Percentiles rank a stretch among this genome's conserved stretches.
Conservation (phyloP, 805 yeast species). For the Lachancea thermotolerans region DNA sequence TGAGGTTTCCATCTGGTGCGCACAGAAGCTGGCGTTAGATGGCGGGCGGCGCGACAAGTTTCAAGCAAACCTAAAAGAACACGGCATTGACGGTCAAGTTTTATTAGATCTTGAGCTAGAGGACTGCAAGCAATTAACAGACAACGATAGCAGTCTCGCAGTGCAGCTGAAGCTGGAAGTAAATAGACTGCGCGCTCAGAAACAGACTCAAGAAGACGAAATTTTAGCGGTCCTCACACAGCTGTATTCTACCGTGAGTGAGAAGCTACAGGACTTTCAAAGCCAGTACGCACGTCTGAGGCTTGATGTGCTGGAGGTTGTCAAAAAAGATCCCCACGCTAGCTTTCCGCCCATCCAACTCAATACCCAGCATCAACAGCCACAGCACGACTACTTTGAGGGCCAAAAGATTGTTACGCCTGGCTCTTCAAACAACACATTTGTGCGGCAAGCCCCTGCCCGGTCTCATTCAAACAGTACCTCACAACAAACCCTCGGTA, state of each 20-base stretch:
- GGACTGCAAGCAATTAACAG: constrained; percentile 71
- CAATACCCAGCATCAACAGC: constrained; percentile 9
- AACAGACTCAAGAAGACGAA: constrained; percentile 28
- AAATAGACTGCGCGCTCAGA: constrained; percentile 37
- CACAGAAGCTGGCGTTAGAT: constrained; percentile 11
- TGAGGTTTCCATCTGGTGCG: constrained; percentile 25
- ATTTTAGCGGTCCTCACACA: constrained; percentile 25
- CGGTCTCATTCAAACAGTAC: constrained; percentile 6
- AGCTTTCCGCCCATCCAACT: constrained; percentile 4
- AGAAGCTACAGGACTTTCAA: constrained; percentile 28
- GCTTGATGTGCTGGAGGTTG: constrained; percentile 26
- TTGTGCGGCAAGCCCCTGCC: constrained; percentile 1
- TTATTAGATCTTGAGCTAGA: constrained; percentile 61
- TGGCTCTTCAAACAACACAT: constrained; percentile 3
- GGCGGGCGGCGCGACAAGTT: constrained; percentile 12
- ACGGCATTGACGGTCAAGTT: constrained; percentile 47
- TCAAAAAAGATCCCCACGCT: constrained; percentile 14
- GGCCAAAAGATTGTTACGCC: constrained; percentile 11
- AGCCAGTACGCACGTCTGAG: constrained; percentile 26
- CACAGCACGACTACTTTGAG: constrained; percentile 18
- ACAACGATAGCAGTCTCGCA: constrained; percentile 46
- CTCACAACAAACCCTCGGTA: constrained; percentile 13
- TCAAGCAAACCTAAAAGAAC: constrained; percentile 13
- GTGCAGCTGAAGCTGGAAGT: constrained; percentile 54
- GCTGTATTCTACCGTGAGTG: constrained; percentile 21